Evolutionary conservation across 2,329 filamentous ascomycete genomes (phyloP), one percentile per base, ranked within the genome.

Genomic region (Claviceps spartinae): DNA sequence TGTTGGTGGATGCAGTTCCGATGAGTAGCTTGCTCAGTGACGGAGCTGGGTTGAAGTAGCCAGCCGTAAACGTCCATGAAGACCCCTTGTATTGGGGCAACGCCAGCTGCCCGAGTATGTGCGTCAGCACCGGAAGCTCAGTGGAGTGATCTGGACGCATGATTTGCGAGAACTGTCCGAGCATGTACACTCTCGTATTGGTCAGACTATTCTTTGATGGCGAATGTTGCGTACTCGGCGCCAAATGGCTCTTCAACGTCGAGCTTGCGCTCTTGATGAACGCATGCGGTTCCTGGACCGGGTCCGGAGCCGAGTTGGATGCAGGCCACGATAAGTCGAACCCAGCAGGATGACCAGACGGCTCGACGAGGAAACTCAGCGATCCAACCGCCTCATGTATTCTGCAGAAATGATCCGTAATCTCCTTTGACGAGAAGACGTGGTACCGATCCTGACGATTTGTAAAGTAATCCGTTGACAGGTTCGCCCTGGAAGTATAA

Each of bases 11-110:
- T 1, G 82, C 78, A 0, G 88, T 89, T 6, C 77, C 74, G 36
- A 98, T 81, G 0, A 98, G 75, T 0, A 95, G 78, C 41, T 83
- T 79, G 2, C 87, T 90, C 20, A 97, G 79, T 4, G 83, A 82
- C 0, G 89, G 85, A 6, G 89, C 89, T 52, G 95, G 95, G 71
- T 98, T 98, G 72, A 98, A 98, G 71, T 98, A 98, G 50, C 93
- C 93, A 0, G 93, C 93, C 1, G 93, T 97, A 66, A 98, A 97
- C 0, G 88, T 93, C 93, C 93, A 98, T 14, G 81, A 84, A 0
- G 86, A 86, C 37, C 79, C 76, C 9, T 74, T 71, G 60, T 88
- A 86, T 5, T 75, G 70, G 0, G 85, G 77, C 0, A 67, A 69
- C 0, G 83, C 76, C 3, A 96, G 76, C 1, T 78, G 78, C 44